These are phyloP conservation scores for Tolypocladium album DNA, from an alignment of 2,329 filamentous ascomycete species.

Conservation along the genomic window DNA sequence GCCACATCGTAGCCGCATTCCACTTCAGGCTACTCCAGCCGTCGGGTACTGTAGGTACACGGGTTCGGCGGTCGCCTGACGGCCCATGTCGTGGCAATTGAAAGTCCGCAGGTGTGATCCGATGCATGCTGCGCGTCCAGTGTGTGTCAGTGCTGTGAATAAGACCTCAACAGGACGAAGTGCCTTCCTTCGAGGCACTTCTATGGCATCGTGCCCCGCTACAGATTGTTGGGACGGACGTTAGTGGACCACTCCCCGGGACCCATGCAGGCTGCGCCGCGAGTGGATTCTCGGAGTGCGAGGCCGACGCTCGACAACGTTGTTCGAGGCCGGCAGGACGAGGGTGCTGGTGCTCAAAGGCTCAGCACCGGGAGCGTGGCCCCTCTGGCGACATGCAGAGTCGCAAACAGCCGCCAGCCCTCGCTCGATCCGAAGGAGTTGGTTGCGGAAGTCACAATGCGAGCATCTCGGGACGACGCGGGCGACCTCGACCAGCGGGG, in stretches of 20 bases:
- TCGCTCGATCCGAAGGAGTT: not conserved
- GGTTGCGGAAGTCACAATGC: not conserved
- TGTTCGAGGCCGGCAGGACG: too few relatives aligned
- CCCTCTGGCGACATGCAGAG: too few relatives aligned
- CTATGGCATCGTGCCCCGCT: not conserved
- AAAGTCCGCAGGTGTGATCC: not conserved
- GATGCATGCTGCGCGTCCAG: not conserved
- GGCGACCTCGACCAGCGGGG: not conserved
- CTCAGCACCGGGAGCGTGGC: not conserved
- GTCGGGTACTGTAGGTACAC: too few relatives aligned
- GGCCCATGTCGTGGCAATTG: not conserved
- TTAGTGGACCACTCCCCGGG: not conserved
- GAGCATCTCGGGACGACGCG: not conserved
- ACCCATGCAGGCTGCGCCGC: not conserved
- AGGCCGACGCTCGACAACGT: not conserved
- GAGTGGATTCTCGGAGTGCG: not conserved
- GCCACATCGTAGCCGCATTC: not conserved
- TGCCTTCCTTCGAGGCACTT: not conserved
- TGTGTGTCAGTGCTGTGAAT: not conserved
- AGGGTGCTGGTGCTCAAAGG: not conserved
- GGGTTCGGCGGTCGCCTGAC: not conserved
- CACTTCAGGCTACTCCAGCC: not conserved
- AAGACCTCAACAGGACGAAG: not conserved
- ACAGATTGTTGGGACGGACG: not conserved
- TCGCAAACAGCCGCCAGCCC: not conserved